Percentiles rank a stretch among this genome's conserved stretches.
Conservation (phyloP, 257 asterid genomes). For the Misopates orontium region DNA sequence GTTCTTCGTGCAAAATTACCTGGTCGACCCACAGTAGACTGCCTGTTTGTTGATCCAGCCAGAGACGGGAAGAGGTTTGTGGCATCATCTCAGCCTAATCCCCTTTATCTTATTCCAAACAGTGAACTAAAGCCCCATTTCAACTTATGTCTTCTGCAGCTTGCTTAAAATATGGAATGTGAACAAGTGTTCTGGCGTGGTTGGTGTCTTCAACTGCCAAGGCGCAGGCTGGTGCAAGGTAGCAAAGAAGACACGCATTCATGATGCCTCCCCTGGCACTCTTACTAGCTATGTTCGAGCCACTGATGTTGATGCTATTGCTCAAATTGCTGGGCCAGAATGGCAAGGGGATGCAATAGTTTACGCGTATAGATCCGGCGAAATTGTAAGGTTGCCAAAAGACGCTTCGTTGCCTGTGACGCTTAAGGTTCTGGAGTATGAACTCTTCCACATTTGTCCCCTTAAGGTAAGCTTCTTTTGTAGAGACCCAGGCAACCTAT, state of each 20-base stretch:
- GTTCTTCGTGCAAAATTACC: constrained; percentile 88
- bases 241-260: constrained; percentile 79
- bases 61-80: constrained; percentile 84
- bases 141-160: constrained; percentile 41
- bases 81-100: not conserved
- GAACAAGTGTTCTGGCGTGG: constrained; percentile 77
- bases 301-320: constrained; percentile 60
- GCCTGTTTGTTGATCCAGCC: constrained; percentile 88
- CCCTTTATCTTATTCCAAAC: not conserved
- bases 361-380: constrained; percentile 67
- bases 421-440: constrained; percentile 78
- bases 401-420: constrained; percentile 86
- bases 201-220: constrained; percentile 95
- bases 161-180: constrained; percentile 92
- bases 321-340: constrained; percentile 68
- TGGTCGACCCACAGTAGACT: constrained; percentile 87
- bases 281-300: constrained; percentile 78
- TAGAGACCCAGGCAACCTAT: not conserved
- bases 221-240: constrained; percentile 84
- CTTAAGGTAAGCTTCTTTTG: constrained; percentile 53
- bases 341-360: constrained; percentile 79
- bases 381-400: constrained; percentile 56
- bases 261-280: constrained; percentile 83
- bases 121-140: constrained; percentile 4
- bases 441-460: constrained; percentile 89